Conservation (phyloP, 2,329 filamentous ascomycete genomes). For the Colletotrichum brevisporum region DNA sequence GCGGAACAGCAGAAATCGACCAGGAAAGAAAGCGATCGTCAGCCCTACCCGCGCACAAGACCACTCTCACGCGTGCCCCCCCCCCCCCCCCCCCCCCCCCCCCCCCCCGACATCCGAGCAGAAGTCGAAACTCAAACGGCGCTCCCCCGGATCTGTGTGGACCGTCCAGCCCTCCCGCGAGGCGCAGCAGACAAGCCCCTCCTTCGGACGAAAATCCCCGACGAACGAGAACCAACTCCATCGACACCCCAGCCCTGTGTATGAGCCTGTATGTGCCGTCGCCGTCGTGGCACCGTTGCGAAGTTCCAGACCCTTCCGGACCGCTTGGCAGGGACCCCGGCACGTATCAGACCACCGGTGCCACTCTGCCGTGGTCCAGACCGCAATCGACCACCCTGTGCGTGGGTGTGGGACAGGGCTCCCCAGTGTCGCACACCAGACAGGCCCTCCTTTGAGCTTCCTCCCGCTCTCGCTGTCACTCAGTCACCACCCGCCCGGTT, state of each 20-base stretch:
- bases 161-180: conserved; percentile 12
- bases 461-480: background rate
- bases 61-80: too few relatives aligned
- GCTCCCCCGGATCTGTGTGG: background rate
- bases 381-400: conserved; percentile 35
- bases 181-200: conserved; percentile 12
- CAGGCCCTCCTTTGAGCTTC: background rate
- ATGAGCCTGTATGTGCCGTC: too few relatives aligned
- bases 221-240: background rate
- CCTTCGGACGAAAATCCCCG: conserved; percentile 26
- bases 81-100: too few relatives aligned
- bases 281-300: background rate
- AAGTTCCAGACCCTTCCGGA: conserved; percentile 36
- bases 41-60: too few relatives aligned
- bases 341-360: conserved; percentile 26
- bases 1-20: too few relatives aligned
- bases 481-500: conserved; percentile 1
- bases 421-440: conserved; percentile 17
- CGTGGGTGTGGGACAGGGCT: conserved; percentile 21
- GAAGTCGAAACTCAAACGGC: background rate
- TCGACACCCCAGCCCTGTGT: background rate
- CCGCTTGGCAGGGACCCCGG: conserved; percentile 35
- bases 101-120: background rate
- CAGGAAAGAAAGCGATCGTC: too few relatives aligned
- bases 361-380: conserved; percentile 36